A percentile compares a stretch with the other conserved stretches of the same genome.
phyloP scores from a whole-genome alignment of 2,329 filamentous ascomycete species.

The Colletotrichum australisinense region DNA sequence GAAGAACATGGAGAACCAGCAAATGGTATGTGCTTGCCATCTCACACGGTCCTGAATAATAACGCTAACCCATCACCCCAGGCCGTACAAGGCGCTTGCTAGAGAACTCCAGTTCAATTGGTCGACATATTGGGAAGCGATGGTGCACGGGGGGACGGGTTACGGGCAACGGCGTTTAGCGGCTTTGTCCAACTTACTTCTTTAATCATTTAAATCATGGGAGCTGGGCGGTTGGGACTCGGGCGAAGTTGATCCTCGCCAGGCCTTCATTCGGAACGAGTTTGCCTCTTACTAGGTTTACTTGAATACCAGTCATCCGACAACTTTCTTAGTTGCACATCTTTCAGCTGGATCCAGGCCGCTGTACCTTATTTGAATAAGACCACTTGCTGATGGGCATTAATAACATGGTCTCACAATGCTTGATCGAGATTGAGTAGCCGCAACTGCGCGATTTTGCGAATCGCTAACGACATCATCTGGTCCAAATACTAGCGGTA shows the following conservation, averaged over 20 bases:
- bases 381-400: neutral
- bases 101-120: neutral
- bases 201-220: neutral
- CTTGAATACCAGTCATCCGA: constrained; percentile 6
- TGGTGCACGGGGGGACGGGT: neutral
- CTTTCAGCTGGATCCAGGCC: neutral
- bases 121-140: constrained; percentile 16
- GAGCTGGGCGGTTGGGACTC: constrained; percentile 1
- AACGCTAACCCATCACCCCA: neutral
- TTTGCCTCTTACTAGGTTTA: neutral
- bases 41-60: neutral
- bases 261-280: neutral
- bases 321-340: neutral
- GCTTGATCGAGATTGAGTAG: neutral
- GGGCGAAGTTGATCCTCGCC: constrained; percentile 10
- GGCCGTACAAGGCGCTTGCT: constrained; percentile 25
- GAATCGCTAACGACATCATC: neutral
- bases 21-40: constrained; percentile 13
- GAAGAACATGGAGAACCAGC: constrained; percentile 35
- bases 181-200: neutral
- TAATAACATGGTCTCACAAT: neutral
- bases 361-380: neutral
- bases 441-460: neutral
- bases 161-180: constrained; percentile 14
- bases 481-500: no score